Conservation (phyloP, 2,329 filamentous ascomycete species). For the Chaetomium strumarium region DNA sequence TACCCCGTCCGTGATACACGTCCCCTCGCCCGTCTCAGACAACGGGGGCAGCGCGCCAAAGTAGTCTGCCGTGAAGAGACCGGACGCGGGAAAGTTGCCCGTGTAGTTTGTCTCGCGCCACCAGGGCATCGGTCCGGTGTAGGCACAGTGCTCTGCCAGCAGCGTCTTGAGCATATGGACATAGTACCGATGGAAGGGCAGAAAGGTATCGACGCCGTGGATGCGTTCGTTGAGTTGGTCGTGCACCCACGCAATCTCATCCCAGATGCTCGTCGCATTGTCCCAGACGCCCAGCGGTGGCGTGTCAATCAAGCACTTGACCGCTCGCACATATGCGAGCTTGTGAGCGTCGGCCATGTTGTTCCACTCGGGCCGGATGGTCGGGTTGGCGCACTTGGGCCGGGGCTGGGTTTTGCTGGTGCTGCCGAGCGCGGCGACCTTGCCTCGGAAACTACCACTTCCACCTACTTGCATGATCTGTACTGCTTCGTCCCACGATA, state of each 20-base stretch:
- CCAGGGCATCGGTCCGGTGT: conserved; percentile 3
- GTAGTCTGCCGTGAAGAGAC: background rate
- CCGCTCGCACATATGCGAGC: background rate
- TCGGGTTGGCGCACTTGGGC: background rate
- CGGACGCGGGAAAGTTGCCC: background rate
- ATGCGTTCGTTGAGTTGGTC: background rate
- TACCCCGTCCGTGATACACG: conserved; percentile 3
- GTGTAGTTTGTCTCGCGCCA: conserved; percentile 1
- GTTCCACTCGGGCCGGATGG: conserved; percentile 2
- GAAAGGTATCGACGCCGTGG: background rate
- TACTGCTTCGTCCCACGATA: conserved; percentile 4
- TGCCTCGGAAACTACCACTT: background rate
- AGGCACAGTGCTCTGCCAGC: background rate
- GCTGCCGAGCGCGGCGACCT: background rate
- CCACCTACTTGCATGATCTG: background rate
- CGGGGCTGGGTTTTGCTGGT: background rate
- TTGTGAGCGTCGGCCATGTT: background rate
- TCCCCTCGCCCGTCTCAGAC: background rate
- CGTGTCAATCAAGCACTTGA: conserved; percentile 1
- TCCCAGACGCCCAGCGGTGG: background rate
- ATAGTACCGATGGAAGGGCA: conserved; percentile 5
- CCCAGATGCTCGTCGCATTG: conserved; percentile 2
- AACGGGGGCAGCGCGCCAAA: conserved; percentile 2
- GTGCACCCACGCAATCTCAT: conserved; percentile 1
- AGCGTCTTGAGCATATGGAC: background rate